Evolutionary conservation across 1,284 basidiomycete genomes (phyloP), one percentile per base, ranked within the genome.

Genomic region (Volvariella surrecta): DNA sequence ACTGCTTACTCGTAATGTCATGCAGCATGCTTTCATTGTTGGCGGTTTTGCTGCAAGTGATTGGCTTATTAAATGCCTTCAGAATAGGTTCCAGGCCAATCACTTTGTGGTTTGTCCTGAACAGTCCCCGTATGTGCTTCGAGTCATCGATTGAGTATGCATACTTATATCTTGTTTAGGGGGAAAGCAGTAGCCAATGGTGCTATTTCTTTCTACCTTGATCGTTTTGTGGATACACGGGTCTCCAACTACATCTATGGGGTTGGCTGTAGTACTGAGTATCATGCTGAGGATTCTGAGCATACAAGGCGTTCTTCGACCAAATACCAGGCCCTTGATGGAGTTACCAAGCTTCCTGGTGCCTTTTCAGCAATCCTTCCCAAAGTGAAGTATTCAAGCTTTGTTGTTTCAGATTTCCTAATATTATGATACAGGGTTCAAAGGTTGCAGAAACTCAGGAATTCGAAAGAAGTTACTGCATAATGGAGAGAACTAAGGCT

Each of bases 181-280:
- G 75, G 73, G 48, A 78, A 77, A 46, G 74, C 73, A 1, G 76
- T 77, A 0, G 67, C 74, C 0, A 71, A 78, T 35, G 74, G 76
- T 2, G 73, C 71, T 0, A 59, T 77, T 17, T 75, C 70, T 0
- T 76, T 67, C 48, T 70, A 69, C 44, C 47, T 76, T 20, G 69
- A 78, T 47, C 71, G 68, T 44, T 63, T 63, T 15, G 74, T 78
- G 6, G 60, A 67, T 6, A 62, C 63, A 0, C 58, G 75, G 11
- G 61, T 75, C 10, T 59, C 75, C 1, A 70, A 59, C 49, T 51
- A 59, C 21, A 64, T 69, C 0, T 74, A 75, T 42, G 74, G 75
- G 1, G 56, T 58, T n/a, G 51, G 58, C 4, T 60, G 58, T 38
- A 48, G 39, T 10, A 39, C 54, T 1, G 43, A 45, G 0, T 76